Evolutionary conservation across 768 basidiomycete genomes (phyloP), one percentile per base, ranked within the genome.

Genomic region (Trametopsis cervina): DNA sequence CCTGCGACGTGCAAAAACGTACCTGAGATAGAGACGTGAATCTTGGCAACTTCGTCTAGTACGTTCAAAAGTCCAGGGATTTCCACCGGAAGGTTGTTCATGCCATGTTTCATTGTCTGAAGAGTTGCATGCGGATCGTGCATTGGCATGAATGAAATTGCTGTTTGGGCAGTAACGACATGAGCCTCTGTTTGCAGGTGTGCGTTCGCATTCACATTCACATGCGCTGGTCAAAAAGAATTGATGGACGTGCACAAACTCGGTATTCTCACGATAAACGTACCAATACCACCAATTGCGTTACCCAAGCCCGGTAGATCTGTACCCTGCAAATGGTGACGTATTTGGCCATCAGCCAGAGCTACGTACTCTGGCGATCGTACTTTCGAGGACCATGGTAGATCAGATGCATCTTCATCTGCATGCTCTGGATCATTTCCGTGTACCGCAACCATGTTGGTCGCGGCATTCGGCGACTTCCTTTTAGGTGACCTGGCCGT

Each of bases 1-100:
- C 4, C 21, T 9, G 4, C 4, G 7, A 5, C 5, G 18, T 15
- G 24, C 4, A 25, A 6, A 13, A 15, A 47, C 49, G 18, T 26
- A 64, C 64, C 52, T 13, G 54, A 46, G 17, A 65, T 56, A 38
- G 63, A 59, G 2, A 63, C 61, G 27, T 65, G 64, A 15, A 64
- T 42, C 10, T 50, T 41, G 2, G 57, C 56, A 4, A 65, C 53
- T 13, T 58, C 64, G 24, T 64, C 59, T n/a, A 66, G 51, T 3
- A 53, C 59, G 4, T 53, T 58, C 46, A 66, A 43, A 18, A 66
- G 48, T 3, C 48, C 25, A 1, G 64, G 64, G n/a, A 64, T 51
- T 3, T 54, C 49, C 15, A 62, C 60, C 4, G 57, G 45, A 22
- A 64, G 54, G 11, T 50, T 40, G 43, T 53, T 53, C 10, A 66